Evolutionary conservation across 2,329 filamentous ascomycete species (phyloP).

Genomic region (Lasiodiplodia sp.): DNA sequence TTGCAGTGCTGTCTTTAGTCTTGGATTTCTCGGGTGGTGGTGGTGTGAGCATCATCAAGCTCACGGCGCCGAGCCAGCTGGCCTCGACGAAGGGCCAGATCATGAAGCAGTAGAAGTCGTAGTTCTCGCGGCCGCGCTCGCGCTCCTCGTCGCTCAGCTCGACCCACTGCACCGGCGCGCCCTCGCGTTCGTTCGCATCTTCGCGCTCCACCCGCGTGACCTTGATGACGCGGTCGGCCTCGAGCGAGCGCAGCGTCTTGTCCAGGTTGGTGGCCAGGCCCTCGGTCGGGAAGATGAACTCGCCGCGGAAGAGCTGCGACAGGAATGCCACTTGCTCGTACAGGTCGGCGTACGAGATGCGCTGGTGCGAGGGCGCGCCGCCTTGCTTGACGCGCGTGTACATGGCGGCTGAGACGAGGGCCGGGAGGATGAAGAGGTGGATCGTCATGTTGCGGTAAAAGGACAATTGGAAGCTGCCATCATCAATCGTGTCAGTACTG

Average conservation of each 20-base stretch:
- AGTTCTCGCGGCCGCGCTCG: conserved; percentile 85
- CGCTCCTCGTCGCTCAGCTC: conserved; percentile 81
- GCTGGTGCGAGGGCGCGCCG: conserved; percentile 81
- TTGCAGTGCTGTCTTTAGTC: neutral
- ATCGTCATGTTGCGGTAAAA: conserved; percentile 99
- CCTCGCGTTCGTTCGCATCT: conserved; percentile 37
- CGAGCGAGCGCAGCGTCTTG: conserved; percentile 77
- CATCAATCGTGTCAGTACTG: neutral
- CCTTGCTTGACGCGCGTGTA: conserved; percentile 91
- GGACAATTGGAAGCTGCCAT: conserved; percentile 84
- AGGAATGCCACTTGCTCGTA: conserved; percentile 85
- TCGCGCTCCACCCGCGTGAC: conserved; percentile 55
- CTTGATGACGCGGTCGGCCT: conserved; percentile 78
- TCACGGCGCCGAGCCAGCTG: conserved; percentile 88
- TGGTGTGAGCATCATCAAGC: conserved; percentile 80
- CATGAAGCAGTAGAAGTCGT: conserved; percentile 97
- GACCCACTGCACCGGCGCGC: conserved; percentile 66
- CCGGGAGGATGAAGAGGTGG: conserved; percentile 93
- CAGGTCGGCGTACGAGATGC: conserved; percentile 77
- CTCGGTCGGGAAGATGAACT: conserved; percentile 95
- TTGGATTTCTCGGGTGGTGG: neutral
- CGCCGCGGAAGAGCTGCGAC: conserved; percentile 81
- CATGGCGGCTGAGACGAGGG: conserved; percentile 86
- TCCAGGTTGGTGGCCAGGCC: conserved; percentile 82
- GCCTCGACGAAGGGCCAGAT: conserved; percentile 99